phyloP scores from a whole-genome alignment of 129 eudicot genomes.

The Dittrichia graveolens region DNA sequence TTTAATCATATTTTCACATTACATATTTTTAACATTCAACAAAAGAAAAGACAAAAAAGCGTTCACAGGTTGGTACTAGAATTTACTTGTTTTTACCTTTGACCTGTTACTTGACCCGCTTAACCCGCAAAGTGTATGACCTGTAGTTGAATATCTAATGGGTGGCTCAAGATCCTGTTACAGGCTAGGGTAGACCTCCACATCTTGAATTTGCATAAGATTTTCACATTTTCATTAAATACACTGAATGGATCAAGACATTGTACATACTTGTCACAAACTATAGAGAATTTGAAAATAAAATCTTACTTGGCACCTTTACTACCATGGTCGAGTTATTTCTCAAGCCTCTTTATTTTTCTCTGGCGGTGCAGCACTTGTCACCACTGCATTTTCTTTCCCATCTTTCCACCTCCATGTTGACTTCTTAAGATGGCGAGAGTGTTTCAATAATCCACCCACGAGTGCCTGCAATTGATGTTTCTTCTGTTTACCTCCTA shows the following conservation, averaged over 20 bases:
- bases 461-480: slow-evolving; percentile 46
- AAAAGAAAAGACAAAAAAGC: too few species aligned
- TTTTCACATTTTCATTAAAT: not conserved
- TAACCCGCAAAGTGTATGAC: too few species aligned
- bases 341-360: slow-evolving; percentile 45
- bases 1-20: not conserved
- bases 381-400: slow-evolving; percentile 54
- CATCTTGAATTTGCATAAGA: not conserved
- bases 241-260: not conserved
- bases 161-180: not conserved
- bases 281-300: not conserved
- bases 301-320: not conserved
- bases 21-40: too few species aligned
- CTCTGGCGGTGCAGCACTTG: slow-evolving; percentile 43
- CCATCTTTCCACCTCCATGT: slow-evolving; percentile 34
- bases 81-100: too few species aligned
- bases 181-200: not conserved
- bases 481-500: slow-evolving; percentile 35
- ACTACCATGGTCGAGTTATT: slow-evolving; percentile 36
- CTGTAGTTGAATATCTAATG: too few species aligned
- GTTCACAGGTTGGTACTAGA: too few species aligned
- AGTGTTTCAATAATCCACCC: slow-evolving; percentile 50
- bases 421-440: slow-evolving; percentile 39
- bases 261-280: not conserved
- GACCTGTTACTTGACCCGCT: too few species aligned